phyloP scores from a whole-genome alignment of 192 early-diverging fungal genomes.

The Phlyctochytrium planicorne region DNA sequence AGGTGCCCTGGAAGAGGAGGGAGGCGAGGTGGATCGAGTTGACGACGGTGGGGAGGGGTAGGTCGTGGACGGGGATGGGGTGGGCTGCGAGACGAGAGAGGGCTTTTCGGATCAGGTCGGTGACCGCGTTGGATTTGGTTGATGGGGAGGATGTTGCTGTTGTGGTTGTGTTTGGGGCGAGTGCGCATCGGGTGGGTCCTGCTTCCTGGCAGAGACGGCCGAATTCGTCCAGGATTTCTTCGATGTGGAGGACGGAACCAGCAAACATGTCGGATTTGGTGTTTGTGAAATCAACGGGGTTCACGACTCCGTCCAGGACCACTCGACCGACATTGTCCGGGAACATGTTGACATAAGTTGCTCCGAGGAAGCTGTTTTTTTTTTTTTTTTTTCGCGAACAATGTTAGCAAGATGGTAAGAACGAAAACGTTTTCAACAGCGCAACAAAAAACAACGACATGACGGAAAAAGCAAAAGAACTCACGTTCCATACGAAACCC shows the following conservation, averaged over 20 bases:
- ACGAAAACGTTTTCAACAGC: too few relatives aligned
- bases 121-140: neutral
- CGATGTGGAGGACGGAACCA: conserved; percentile 1
- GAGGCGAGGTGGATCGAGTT: neutral
- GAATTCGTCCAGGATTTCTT: conserved; percentile 30
- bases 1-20: conserved; percentile 1
- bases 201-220: conserved; percentile 32
- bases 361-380: conserved; percentile 22
- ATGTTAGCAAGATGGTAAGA: too few relatives aligned
- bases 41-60: conserved; percentile 11
- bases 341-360: conserved; percentile 39
- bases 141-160: too few relatives aligned
- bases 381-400: neutral
- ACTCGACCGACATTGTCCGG: conserved; percentile 35
- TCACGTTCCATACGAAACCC: conserved; percentile 34
- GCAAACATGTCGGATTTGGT: conserved; percentile 8
- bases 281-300: conserved; percentile 15
- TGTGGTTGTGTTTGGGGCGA: too few relatives aligned
- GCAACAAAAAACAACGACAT: neutral
- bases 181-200: conserved; percentile 34
- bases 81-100: conserved; percentile 1
- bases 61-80: conserved; percentile 10
- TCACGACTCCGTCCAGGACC: conserved; percentile 37
- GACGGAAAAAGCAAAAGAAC: conserved; percentile 6
- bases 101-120: conserved; percentile 1